Evolutionary conservation across 768 basidiomycete species (phyloP), one percentile per base, ranked within the genome.

Genomic region (Coprinopsis marcescibilis): DNA sequence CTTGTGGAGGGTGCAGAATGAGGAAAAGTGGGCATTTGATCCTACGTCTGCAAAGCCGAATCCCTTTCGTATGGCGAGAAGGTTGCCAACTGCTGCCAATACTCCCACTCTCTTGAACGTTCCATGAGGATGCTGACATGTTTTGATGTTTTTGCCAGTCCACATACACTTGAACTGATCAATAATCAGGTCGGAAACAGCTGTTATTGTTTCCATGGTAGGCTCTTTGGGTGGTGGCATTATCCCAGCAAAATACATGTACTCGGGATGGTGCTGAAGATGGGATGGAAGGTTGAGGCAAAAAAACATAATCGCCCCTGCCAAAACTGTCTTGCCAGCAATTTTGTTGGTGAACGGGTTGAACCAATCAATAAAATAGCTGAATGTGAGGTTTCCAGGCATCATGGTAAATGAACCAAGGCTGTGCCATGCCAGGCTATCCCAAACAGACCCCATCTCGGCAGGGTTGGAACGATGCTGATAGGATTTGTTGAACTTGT

Each of bases 261-360:
- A 23, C 37, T 51, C 45, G 2, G 50, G 50, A n/a, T 10, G 29
- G 20, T 54, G 29, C 21, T 42, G 55, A 14, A 48, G 43, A 19
- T 56, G 41, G 19, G 48, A 47, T 13, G 52, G 56, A 15, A 58
- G 44, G 41, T 55, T 58, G 5, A 56, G 50, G 45, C 52, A 56
- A 20, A 49, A 34, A 1, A 56, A 30, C 35, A 53, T 48, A 23
- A 58, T 56, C 15, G 46, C 48, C 14, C 57, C 53, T 20, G 33
- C 38, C 0, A 53, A 58, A 19, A 52, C 43, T 2, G 39, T 41
- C 21, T 57, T 59, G n/a, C 59, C 61, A 11, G 55, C 46, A 35
- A 55, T 57, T 44, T 62, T 60, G 48, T 62, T 62, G 26, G 51
- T 50, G 26, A 58, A 52, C 7, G 61, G 61, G 32, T 63, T 63